Base-by-base conservation (phyloP, 768 basidiomycete genomes). In the Lentinula edodes region DNA sequence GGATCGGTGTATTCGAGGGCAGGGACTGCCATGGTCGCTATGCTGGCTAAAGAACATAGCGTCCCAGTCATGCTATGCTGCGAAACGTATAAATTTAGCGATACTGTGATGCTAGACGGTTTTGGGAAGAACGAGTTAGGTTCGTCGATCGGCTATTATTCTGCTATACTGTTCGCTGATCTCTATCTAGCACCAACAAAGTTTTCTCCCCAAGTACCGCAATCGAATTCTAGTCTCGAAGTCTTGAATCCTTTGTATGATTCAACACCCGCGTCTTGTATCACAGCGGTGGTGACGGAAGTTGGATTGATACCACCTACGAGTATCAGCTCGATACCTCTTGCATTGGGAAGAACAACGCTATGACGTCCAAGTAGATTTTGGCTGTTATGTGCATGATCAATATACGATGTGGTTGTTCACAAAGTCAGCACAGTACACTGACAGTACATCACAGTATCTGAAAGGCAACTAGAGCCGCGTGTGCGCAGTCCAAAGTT, bases 61-160 rank as follows among this genome's bases (percentile, higher is more conserved):
- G 90, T 98, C 0, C 96, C 97, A 5, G 95, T 98, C 6, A 85
- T 99, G 39, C 94, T 97, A 28, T 98, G 95, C 65, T 97, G 95
- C 67, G 97, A 98, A 75, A 99, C 97, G 4, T 98, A 98, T 78
- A 99, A 99, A 73, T 98, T 95, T 68, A 91, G 91, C 16, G 96
- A 98, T 67, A 86, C 86, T 38, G 89, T 98, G 34, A 88, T 91
- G 73, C 78, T 98, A 59, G 97, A 99, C 72, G 90, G 90, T 18
- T 95, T 99, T 66, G 93, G 91, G 48, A 94, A 92, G 73, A 99
- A 99, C 68, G 97, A 99, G 74, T 78, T 98, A 43, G 97, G 96
- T 92, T 66, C 71, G 83, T 32, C 28, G 62, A 41, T 48, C 10
- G 6, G 34, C n/a, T 51, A 52, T n/a, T 64, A 13, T 61, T 61